A percentile compares a stretch with the other conserved stretches of the same genome.
Evolutionary conservation across 495 filamentous ascomycete genomes (phyloP).

Genomic region (Friedmanniomyces simplex): DNA sequence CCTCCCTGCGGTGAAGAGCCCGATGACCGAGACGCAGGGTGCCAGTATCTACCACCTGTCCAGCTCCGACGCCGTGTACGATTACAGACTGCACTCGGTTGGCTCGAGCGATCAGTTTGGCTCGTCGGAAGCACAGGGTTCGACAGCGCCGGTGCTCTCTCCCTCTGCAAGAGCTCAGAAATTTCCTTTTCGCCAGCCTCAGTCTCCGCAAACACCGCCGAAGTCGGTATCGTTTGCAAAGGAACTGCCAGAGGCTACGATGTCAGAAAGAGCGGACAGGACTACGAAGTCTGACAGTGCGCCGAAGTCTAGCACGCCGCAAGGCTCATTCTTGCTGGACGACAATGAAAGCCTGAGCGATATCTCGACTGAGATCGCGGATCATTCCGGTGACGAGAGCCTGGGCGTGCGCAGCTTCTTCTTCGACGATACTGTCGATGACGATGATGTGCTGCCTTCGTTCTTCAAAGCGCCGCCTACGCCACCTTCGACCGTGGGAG

Average conservation of each 20-base stretch:
- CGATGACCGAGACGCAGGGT: conserved; percentile 24
- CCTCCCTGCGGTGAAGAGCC: too few species aligned
- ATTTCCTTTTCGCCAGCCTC: background rate
- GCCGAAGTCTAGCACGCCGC: conserved; percentile 32
- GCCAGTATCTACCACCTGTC: conserved; percentile 28
- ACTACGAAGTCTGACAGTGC: conserved; percentile 7
- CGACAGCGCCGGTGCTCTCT: background rate
- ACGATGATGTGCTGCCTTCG: conserved; percentile 51
- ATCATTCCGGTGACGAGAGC: conserved; percentile 34
- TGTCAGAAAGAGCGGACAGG: conserved; percentile 5
- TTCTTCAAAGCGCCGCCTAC: conserved; percentile 54
- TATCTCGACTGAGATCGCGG: conserved; percentile 57
- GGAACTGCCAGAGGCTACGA: background rate
- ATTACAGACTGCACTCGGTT: background rate
- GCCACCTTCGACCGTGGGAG: conserved; percentile 16
- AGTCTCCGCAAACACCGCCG: background rate
- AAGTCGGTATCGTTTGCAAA: background rate
- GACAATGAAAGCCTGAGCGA: conserved; percentile 65
- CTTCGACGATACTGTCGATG: conserved; percentile 31
- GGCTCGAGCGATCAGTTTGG: background rate
- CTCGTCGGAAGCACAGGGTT: background rate
- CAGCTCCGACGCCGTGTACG: background rate
- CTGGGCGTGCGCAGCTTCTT: conserved; percentile 33
- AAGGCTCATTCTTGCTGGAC: conserved; percentile 53
- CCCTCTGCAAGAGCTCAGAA: background rate